Evolutionary conservation across 192 early-diverging fungal genomes (phyloP).

Genomic region (Rhizophagus clarus): DNA sequence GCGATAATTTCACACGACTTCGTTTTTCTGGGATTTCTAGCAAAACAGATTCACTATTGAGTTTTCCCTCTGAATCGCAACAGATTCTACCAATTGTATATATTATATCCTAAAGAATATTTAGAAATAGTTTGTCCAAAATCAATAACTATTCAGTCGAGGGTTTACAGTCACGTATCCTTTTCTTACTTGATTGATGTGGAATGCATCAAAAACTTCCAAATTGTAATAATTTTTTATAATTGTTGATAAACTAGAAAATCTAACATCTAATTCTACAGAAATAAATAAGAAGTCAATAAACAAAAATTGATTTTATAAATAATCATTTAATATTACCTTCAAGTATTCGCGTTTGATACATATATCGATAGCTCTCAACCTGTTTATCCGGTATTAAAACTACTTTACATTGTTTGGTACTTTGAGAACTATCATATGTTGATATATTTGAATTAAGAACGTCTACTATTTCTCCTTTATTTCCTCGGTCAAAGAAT

Average conservation of each 20-base stretch:
- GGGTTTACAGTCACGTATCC: neutral
- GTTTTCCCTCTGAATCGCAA: conserved; percentile 64
- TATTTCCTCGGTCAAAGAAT: neutral
- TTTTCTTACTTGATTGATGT: conserved; percentile 25
- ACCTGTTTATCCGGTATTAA: conserved; percentile 42
- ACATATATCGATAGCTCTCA: conserved; percentile 70
- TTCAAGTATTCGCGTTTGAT: conserved; percentile 63
- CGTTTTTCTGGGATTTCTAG: conserved; percentile 81
- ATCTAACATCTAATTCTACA: conserved; percentile 44
- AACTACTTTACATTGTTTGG: neutral
- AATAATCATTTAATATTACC: conserved; percentile 5
- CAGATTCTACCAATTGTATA: conserved; percentile 80
- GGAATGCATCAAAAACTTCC: conserved; percentile 37
- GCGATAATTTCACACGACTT: conserved; percentile 63
- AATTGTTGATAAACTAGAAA: conserved; percentile 55
- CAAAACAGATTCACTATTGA: conserved; percentile 72
- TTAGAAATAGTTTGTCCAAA: conserved; percentile 33
- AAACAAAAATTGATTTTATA: neutral
- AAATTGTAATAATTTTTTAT: conserved; percentile 37
- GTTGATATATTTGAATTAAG: neutral
- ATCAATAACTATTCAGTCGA: conserved; percentile 8
- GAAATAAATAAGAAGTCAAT: neutral
- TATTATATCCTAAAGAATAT: conserved; percentile 60
- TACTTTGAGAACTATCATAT: neutral
- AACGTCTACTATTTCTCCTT: neutral